Base-by-base conservation (phyloP, 2,329 filamentous ascomycete species). In the Nothomitra cinnamomea region DNA sequence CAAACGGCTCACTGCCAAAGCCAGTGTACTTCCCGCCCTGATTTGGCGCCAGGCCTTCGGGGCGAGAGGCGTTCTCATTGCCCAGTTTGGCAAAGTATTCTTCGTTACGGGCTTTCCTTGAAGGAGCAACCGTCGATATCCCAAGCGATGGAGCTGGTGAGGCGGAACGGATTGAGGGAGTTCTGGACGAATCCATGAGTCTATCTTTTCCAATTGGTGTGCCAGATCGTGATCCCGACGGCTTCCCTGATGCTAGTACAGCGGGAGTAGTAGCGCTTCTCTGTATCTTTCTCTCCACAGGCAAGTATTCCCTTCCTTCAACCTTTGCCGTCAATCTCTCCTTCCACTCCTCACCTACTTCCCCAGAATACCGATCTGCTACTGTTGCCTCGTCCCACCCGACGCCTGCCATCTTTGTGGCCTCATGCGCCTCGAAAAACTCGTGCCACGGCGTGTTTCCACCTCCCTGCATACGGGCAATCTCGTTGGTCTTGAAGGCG, bases 331-430 rank as follows among this genome's bases (percentile, higher is more conserved):
- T 82, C 58, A 96, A 68, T 57, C 88, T 77, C 66, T 95, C 89
- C 69, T 95, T 95, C 80, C 84, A 96, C 70, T 95, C 90, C 68
- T 95, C 90, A 54, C 89, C 90, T 0, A 84, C 85, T 58, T 92
- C 87, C 54, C 86, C 85, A 57, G 88, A 83, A 65, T 96, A 96
- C 54, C 90, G 75, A 67, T 95, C 88, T 56, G 87, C 83, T 59
- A 95, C 94, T 5, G 87, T 92, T 13, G 84, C 86, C 60, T 88
- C 85, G 60, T 94, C 88, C 76, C 90, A 94, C 50, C 77, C 71
- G 41, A 67, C 65, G 1, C 63, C 65, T 25, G 69, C 67, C 52
- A 72, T 61, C 41, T 65, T 67, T 57, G 74, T 75, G 55, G 65
- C 67, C 15, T 64, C 54, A 58, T 75, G 72, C 24, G 60, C 57